Conservation (phyloP, 2,329 filamentous ascomycete genomes). For the Verticillium klebahnii region DNA sequence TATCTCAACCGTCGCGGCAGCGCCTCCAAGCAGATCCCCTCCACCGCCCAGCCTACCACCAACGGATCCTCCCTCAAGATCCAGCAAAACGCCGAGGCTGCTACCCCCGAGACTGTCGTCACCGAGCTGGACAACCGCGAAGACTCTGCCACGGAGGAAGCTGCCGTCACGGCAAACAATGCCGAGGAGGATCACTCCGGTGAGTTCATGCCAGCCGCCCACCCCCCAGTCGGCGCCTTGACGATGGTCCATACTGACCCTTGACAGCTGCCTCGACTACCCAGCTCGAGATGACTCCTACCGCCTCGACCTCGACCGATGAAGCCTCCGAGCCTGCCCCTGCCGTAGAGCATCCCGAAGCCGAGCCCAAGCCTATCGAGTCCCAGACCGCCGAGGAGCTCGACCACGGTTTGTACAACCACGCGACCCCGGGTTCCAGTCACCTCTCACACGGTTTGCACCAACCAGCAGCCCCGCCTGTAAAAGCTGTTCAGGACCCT, state of each 20-base stretch:
- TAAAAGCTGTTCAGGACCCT: not conserved
- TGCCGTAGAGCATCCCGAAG: not conserved
- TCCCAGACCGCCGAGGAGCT: not conserved
- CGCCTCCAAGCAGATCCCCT: constrained; percentile 26
- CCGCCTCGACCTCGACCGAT: not conserved
- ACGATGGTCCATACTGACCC: not conserved
- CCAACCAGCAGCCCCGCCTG: not conserved
- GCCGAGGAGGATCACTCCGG: not conserved
- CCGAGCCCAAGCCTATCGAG: not conserved
- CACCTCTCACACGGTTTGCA: not conserved
- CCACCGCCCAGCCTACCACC: constrained; percentile 21
- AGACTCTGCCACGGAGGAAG: not conserved
- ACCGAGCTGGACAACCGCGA: constrained; percentile 3
- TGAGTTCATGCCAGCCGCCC: not conserved
- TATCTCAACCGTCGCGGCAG: constrained; percentile 20
- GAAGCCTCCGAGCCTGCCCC: not conserved
- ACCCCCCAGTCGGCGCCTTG: not conserved
- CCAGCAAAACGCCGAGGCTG: constrained; percentile 10
- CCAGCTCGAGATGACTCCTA: not conserved
- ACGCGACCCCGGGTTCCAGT: not conserved
- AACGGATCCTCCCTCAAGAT: constrained; percentile 14
- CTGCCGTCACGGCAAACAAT: not conserved
- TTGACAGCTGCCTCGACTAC: not conserved
- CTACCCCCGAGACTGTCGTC: constrained; percentile 9
- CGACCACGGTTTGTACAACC: not conserved